Percentiles rank a stretch among this genome's conserved stretches.
Evolutionary conservation across 2,329 filamentous ascomycete species (phyloP).

Genomic region (Colletotrichum sp.): DNA sequence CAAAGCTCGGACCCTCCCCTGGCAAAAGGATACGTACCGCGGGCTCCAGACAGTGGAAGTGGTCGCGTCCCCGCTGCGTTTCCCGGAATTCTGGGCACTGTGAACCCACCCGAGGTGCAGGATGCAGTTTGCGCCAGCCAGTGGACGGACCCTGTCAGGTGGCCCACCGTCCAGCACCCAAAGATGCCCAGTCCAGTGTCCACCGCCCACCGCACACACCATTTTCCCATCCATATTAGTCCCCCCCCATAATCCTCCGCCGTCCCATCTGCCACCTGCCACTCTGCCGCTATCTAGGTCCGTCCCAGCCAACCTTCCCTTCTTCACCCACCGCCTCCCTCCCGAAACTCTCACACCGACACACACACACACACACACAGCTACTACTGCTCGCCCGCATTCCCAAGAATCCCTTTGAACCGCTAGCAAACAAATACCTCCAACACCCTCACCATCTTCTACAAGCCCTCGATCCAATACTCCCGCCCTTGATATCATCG

Average conservation of each 20-base stretch:
- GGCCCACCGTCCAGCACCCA: neutral
- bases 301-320: constrained; percentile 21
- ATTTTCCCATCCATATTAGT: neutral
- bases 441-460: neutral
- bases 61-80: neutral
- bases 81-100: neutral
- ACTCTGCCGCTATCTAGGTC: constrained; percentile 18
- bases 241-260: constrained; percentile 7
- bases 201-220: neutral
- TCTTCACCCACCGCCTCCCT: constrained; percentile 13
- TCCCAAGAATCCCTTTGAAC: neutral
- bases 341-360: constrained; percentile 11
- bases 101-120: constrained; percentile 6
- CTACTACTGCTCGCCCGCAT: neutral
- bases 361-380: neutral
- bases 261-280: constrained; percentile 18
- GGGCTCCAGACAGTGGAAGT: constrained; percentile 1
- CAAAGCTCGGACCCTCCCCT: constrained; percentile 10
- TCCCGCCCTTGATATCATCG: constrained; percentile 11
- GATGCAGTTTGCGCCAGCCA: constrained; percentile 17
- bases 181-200: neutral
- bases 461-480: neutral
- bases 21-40: neutral
- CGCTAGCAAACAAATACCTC: neutral
- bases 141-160: constrained; percentile 14